Evolutionary conservation across 2,329 filamentous ascomycete genomes (phyloP).

Genomic region (Fusarium duplospermum): DNA sequence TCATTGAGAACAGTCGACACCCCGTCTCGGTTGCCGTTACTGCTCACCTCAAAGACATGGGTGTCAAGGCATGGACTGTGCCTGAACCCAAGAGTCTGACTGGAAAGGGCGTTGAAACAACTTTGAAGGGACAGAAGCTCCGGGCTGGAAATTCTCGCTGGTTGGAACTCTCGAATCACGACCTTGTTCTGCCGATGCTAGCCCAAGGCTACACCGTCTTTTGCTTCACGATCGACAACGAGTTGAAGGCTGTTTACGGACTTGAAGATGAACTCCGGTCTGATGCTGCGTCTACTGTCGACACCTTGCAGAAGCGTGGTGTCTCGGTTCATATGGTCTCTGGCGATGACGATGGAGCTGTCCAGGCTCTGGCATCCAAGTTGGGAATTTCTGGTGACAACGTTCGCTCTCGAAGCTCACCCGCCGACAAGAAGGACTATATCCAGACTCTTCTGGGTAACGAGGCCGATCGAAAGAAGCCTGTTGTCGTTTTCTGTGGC

Average conservation of each 20-base stretch:
- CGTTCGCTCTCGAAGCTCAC: conserved; percentile 56
- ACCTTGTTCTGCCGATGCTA: conserved; percentile 50
- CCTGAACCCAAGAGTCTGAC: conserved; percentile 52
- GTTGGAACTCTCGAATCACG: conserved; percentile 51
- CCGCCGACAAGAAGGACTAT: conserved; percentile 60
- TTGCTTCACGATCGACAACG: conserved; percentile 56
- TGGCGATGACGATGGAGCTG: conserved; percentile 65
- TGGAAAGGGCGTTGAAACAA: conserved; percentile 60
- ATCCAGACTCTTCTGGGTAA: conserved; percentile 52
- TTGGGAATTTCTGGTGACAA: conserved; percentile 54
- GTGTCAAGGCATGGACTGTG: conserved; percentile 34
- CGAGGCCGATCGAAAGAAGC: conserved; percentile 27
- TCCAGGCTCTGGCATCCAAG: conserved; percentile 53
- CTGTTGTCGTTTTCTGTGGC: conserved; percentile 74
- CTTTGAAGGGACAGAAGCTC: conserved; percentile 43
- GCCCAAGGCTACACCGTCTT: conserved; percentile 56
- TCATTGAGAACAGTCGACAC: conserved; percentile 59
- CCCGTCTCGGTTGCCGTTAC: conserved; percentile 64
- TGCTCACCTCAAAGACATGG: conserved; percentile 50
- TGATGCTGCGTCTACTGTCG: conserved; percentile 54
- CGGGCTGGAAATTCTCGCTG: conserved; percentile 64
- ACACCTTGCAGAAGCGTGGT: conserved; percentile 50
- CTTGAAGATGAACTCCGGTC: conserved; percentile 60
- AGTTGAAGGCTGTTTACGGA: conserved; percentile 55
- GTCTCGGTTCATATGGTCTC: conserved; percentile 62